Evolutionary conservation across 495 filamentous ascomycete genomes (phyloP), one percentile per base, ranked within the genome.

Genomic region (Aspergillus conjunctus): DNA sequence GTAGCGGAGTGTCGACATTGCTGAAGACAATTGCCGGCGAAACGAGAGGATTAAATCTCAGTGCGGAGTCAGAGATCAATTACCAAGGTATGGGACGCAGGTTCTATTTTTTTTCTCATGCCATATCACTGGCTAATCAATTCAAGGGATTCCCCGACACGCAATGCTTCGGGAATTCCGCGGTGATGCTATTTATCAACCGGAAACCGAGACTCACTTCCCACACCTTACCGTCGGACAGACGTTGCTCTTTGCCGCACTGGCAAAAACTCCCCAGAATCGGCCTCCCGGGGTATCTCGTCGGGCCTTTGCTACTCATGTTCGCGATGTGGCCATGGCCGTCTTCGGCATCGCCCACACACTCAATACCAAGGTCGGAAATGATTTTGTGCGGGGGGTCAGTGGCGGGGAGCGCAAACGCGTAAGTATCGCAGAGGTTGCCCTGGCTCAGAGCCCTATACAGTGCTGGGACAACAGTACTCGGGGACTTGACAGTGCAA

Each of bases 391-490:
- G 43, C 88, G 91, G 9, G 91, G 91, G 60, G 82, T 91, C 9
- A 90, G 90, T 26, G 88, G 87, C 7, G 54, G 55, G 2, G 55
- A 58, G 43, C 22, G 55, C 15, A 50, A 50, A 30, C 44, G 55
- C 1, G 44, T 50, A 1, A 58, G 44, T 50, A 77, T 79, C 52
- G 72, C 73, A 1, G 74, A 84, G 60, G 74, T 74, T 21, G 81
- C 88, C 68, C 77, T 89, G 26, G 87, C 83, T 17, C 85, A 86
- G 34, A 83, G 83, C 30, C 83, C 84, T 46, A 72, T 95, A 7
- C 79, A 85, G 51, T 89, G 84, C 21, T 93, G 90, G 88, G 91
- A 94, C 67, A 93, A 96, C 71, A 85, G 81, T 49, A 92, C 91
- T 1, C 83, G 91, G 54, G 91, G 91, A 30, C 77, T 94, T 12